These are phyloP conservation scores for Sergeia podlipaevii DNA, from an alignment of 208 protist genomes.

Conservation along the genomic window DNA sequence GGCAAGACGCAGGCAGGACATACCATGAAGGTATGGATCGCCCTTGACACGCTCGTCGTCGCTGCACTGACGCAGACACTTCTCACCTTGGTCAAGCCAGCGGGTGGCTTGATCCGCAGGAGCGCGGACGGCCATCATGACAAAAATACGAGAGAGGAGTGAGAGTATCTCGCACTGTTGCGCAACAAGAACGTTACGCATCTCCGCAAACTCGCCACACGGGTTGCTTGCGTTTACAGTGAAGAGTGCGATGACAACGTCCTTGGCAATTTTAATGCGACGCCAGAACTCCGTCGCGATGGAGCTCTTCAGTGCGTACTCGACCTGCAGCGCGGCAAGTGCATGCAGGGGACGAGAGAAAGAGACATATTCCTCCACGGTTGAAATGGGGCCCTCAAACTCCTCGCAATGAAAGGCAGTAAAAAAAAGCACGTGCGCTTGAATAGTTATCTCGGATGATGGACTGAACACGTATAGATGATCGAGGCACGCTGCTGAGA, in stretches of 20 bases:
- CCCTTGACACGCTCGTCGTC: conserved; percentile 28
- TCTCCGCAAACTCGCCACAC: conserved; percentile 48
- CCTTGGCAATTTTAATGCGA: conserved; percentile 72
- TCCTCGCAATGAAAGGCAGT: conserved; percentile 77
- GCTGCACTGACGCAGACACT: conserved; percentile 71
- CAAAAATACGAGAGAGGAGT: conserved; percentile 68
- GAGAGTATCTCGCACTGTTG: conserved; percentile 79
- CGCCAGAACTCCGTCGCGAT: conserved; percentile 77
- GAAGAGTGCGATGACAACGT: conserved; percentile 66
- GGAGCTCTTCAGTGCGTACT: conserved; percentile 79
- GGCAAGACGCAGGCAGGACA: conserved; percentile 67
- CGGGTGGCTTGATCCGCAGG: conserved; percentile 55
- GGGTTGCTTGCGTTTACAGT: conserved; percentile 62
- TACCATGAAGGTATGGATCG: conserved; percentile 39
- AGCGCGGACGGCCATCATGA: conserved; percentile 81
- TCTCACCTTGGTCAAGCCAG: conserved; percentile 77
- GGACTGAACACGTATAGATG: conserved; percentile 79
- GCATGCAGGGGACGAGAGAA: conserved; percentile 75
- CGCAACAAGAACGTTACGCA: conserved; percentile 53
- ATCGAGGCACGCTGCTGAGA: conserved; percentile 80
- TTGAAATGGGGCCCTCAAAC: conserved; percentile 72
- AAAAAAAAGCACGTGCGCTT: conserved; percentile 81
- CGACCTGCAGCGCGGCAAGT: conserved; percentile 65
- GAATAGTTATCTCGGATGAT: conserved; percentile 56
- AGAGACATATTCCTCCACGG: conserved; percentile 82